Conservation (phyloP, 176 grass and related monocot species). For the Tillandsia fasciculata region DNA sequence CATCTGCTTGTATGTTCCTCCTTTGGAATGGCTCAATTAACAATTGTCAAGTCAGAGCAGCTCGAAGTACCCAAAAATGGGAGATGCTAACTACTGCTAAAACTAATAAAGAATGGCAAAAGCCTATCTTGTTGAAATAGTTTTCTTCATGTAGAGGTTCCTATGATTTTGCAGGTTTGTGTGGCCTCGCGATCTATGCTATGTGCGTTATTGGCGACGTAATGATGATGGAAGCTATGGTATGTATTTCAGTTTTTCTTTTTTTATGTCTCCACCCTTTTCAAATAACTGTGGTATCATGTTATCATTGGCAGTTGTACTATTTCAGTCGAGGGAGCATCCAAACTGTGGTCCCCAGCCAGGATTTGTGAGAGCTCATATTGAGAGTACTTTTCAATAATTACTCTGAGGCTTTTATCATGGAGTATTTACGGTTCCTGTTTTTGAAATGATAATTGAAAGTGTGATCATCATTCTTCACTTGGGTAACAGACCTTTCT, state of each 20-base stretch:
- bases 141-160: neutral
- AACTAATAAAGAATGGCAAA: neutral
- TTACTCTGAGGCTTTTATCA: neutral
- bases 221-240: constrained; percentile 99
- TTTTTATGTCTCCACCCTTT: constrained; percentile 8
- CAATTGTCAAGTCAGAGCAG: no score
- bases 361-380: constrained; percentile 95
- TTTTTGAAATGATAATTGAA: constrained; percentile 15
- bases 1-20: no score
- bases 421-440: constrained; percentile 4
- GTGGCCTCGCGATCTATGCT: constrained; percentile 95
- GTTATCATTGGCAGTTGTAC: constrained; percentile 59
- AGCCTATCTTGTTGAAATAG: neutral
- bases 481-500: constrained; percentile 6
- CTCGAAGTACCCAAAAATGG: no score
- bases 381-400: constrained; percentile 51
- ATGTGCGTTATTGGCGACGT: constrained; percentile 97
- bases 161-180: constrained; percentile 41
- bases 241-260: constrained; percentile 22
- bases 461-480: constrained; percentile 3
- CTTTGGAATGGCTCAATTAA: no score
- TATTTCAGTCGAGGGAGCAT: constrained; percentile 95
- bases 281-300: constrained; percentile 15
- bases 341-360: constrained; percentile 84
- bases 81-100: no score